Evolutionary conservation across 2,329 filamentous ascomycete genomes (phyloP).

Genomic region (Fusarium sp.): DNA sequence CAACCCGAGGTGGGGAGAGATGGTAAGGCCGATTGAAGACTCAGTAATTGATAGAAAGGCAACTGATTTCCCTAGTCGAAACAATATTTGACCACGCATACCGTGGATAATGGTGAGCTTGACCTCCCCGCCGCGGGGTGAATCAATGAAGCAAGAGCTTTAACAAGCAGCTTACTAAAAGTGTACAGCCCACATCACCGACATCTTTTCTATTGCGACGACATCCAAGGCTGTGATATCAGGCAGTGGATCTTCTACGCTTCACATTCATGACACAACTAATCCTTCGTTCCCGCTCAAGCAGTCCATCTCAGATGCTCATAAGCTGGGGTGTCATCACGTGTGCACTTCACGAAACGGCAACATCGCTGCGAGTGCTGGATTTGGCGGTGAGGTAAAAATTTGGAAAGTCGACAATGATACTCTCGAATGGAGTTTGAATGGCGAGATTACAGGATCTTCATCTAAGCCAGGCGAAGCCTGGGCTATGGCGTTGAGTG

Average conservation of each 20-base stretch:
- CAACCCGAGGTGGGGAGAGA: conserved; percentile 26
- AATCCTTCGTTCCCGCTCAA: conserved; percentile 78
- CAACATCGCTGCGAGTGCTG: conserved; percentile 80
- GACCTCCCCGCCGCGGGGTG: conserved; percentile 48
- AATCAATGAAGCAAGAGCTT: conserved; percentile 18
- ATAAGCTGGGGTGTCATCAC: conserved; percentile 93
- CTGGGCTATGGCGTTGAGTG: conserved; percentile 89
- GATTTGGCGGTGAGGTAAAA: conserved; percentile 90
- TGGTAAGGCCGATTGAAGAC: conserved; percentile 40
- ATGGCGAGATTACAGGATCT: conserved; percentile 56
- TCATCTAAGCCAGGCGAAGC: conserved; percentile 74
- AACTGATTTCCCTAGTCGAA: conserved; percentile 76
- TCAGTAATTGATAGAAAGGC: not conserved
- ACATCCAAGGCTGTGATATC: conserved; percentile 82
- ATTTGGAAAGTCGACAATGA: conserved; percentile 77
- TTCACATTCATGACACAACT: conserved; percentile 82
- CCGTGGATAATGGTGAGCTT: conserved; percentile 81
- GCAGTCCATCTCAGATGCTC: conserved; percentile 83
- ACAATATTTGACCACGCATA: conserved; percentile 95
- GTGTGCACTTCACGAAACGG: conserved; percentile 78
- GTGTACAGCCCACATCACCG: conserved; percentile 77
- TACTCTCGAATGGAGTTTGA: conserved; percentile 63
- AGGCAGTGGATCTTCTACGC: conserved; percentile 83
- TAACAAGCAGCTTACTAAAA: conserved; percentile 32
- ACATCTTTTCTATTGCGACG: conserved; percentile 86